Evolutionary conservation across 1,284 basidiomycete genomes (phyloP).

Genomic region (Grifola frondosa): DNA sequence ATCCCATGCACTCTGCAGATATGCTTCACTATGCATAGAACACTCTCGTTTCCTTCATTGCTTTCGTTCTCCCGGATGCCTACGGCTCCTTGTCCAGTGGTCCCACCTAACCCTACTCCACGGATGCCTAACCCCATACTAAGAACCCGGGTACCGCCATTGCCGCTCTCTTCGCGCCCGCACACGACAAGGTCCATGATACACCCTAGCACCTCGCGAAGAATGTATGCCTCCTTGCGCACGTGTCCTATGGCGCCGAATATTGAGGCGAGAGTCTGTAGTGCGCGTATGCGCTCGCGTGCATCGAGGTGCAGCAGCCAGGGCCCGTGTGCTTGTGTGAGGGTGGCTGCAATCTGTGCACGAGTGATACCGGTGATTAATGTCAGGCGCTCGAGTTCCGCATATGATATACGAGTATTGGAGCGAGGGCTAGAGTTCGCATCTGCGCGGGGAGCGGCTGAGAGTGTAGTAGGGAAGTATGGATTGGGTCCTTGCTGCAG

Average conservation of each 20-base stretch:
- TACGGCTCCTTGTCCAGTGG: slow-evolving; percentile 49
- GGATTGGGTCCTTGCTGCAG: slow-evolving; percentile 59
- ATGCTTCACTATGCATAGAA: slow-evolving; percentile 72
- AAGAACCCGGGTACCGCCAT: slow-evolving; percentile 32
- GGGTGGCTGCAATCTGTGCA: slow-evolving; percentile 59
- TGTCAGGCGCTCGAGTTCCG: slow-evolving; percentile 60
- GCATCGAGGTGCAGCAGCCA: slow-evolving; percentile 82
- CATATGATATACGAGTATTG: slow-evolving; percentile 34
- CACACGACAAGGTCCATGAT: slow-evolving; percentile 79
- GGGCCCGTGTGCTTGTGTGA: slow-evolving; percentile 76
- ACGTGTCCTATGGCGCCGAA: slow-evolving; percentile 79
- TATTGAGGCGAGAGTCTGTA: slow-evolving; percentile 70
- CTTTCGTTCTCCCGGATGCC: slow-evolving; percentile 72
- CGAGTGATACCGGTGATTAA: slow-evolving; percentile 68
- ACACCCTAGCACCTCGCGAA: slow-evolving; percentile 82
- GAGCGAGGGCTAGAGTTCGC: slow-evolving; percentile 22
- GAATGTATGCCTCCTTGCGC: slow-evolving; percentile 82
- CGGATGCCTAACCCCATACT: slow-evolving; percentile 50
- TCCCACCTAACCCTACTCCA: slow-evolving; percentile 29
- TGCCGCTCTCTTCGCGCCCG: slow-evolving; percentile 60
- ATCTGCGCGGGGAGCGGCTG: slow-evolving; percentile 38
- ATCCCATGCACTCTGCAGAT: slow-evolving; percentile 79
- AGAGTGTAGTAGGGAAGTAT: slow-evolving; percentile 54
- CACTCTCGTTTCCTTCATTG: slow-evolving; percentile 74
- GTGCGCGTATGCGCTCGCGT: slow-evolving; percentile 68